Base-by-base conservation (phyloP, 2,329 filamentous ascomycete genomes). In the Trichoderma asperellum region DNA sequence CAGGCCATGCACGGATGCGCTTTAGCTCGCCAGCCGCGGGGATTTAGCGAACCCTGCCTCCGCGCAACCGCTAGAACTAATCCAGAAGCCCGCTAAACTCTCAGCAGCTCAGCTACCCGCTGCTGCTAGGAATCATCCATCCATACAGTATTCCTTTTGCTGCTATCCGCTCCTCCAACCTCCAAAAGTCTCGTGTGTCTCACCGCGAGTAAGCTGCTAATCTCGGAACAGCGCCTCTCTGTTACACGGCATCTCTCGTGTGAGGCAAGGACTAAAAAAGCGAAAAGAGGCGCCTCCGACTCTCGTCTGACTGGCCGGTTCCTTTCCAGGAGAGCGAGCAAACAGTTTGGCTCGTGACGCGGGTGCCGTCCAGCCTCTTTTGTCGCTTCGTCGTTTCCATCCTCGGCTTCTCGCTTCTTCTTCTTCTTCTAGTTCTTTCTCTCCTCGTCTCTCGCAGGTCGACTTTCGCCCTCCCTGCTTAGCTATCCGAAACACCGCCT, bases 1-100 rank as follows among this genome's bases (percentile, higher is more conserved):
- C 40, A 34, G 16, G 43, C 62, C 21, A 57, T 35, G 16, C 49
- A 56, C 40, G 16, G 5, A 43, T n/a, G 16, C 40, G 40, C 40
- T n/a, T 2, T 66, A 63, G 47, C 47, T n/a, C 47, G 32, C 35
- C 32, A 55, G 53, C 53, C 57, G 53, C 62, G 64, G 53, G 40
- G 55, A 67, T 43, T 52, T 59, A 37, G 49, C 35, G 4, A 47
- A 18, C 47, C 47, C 2, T 47, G 29, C 47, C 63, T 67, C 64
- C 64, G 29, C 64, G 64, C 55, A 29, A n/a, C 29, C 64, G 64
- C 64, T 67, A 67, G 55, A 67, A 59, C 64, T n/a, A 67, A 67
- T 52, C 64, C 64, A 67, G 64, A 59, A 59, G 49, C 16, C 35
- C 53, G 29, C 64, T 37, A 67, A 43, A 8, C 40, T 43, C 40